These are phyloP conservation scores for Naegleria gruberi DNA, from an alignment of 208 protist genomes.

Conservation along the genomic window DNA sequence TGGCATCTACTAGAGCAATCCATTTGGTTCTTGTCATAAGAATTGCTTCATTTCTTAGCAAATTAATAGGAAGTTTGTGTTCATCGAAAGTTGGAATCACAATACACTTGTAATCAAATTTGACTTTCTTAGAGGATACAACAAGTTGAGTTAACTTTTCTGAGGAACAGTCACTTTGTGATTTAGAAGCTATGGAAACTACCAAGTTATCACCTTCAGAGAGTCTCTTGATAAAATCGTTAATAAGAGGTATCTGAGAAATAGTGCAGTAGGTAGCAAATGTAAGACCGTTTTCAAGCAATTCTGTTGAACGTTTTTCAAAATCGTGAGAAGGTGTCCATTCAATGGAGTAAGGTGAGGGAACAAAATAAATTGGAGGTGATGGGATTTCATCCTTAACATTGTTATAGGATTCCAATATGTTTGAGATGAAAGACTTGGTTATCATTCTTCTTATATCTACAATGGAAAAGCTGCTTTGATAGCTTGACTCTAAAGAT, in stretches of 20 bases:
- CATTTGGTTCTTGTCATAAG: neutral
- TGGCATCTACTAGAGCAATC: neutral
- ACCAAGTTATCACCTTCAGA: neutral
- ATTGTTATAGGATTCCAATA: neutral
- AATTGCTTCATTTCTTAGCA: neutral
- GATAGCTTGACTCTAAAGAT: neutral
- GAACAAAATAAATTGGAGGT: neutral
- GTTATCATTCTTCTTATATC: neutral
- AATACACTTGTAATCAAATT: neutral
- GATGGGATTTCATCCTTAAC: neutral
- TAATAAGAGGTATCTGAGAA: neutral
- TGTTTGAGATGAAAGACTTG: neutral
- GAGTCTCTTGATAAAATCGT: neutral
- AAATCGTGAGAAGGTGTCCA: neutral
- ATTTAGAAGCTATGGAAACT: neutral
- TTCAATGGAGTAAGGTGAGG: neutral
- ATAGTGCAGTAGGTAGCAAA: neutral
- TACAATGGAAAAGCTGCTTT: neutral
- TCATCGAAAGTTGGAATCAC: neutral
- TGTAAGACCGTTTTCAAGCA: neutral
- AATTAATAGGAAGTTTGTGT: neutral
- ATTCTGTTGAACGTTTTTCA: neutral
- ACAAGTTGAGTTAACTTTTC: neutral
- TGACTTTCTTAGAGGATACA: neutral
- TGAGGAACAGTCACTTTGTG: neutral